Conservation (phyloP, 805 yeast genomes). For the Yarrowia osloensis region DNA sequence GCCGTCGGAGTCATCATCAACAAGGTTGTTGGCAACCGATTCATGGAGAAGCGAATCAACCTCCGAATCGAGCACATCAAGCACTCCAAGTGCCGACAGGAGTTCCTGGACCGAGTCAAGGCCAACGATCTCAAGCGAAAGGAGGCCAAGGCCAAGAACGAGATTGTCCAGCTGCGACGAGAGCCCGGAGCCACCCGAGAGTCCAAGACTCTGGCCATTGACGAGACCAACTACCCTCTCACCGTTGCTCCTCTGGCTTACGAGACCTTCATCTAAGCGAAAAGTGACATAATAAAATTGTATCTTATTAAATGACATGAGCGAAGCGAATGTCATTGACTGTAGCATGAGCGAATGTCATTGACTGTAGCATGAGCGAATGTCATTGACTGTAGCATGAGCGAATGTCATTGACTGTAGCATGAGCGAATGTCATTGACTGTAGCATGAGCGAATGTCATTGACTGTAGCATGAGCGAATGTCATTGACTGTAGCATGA, state of each 20-base stretch:
- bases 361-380: too few relatives aligned
- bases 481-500: too few relatives aligned
- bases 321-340: background rate
- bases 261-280: slow-evolving; percentile 94
- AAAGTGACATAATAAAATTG: slow-evolving; percentile 9
- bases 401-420: too few relatives aligned
- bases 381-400: too few relatives aligned
- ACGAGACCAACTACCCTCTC: slow-evolving; percentile 79
- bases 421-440: background rate
- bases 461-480: background rate
- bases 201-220: slow-evolving; percentile 77
- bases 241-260: slow-evolving; percentile 98
- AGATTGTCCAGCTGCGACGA: slow-evolving; percentile 90
- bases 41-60: slow-evolving; percentile 98
- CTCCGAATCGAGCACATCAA: slow-evolving; percentile 98
- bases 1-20: slow-evolving; percentile 97
- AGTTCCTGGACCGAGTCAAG: slow-evolving; percentile 98
- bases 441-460: background rate
- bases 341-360: background rate
- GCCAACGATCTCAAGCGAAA: slow-evolving; percentile 88
- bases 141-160: slow-evolving; percentile 95
- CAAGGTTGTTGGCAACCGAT: slow-evolving; percentile 99
- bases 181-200: slow-evolving; percentile 98
- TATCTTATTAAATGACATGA: background rate
- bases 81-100: slow-evolving; percentile 99